phyloP scores from a whole-genome alignment of 805 yeast species.

The Saccharomycopsis capsularis region DNA sequence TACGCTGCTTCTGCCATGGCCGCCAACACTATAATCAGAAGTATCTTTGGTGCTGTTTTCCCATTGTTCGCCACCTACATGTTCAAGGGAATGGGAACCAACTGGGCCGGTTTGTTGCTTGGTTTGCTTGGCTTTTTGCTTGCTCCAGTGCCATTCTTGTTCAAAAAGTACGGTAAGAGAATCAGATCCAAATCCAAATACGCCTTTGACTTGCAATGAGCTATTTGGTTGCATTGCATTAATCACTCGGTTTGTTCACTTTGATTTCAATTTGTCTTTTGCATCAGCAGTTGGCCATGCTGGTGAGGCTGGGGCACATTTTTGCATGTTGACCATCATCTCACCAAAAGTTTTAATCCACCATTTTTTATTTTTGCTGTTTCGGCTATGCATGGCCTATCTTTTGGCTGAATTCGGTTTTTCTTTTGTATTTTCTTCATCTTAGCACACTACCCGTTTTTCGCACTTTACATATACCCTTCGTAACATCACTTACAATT shows the following conservation, averaged over 20 bases:
- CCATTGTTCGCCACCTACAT: constrained; percentile 67
- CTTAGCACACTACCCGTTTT: too few species aligned
- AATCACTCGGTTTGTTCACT: neutral
- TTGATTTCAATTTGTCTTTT: neutral
- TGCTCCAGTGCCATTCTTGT: constrained; percentile 63
- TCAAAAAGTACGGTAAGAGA: constrained; percentile 49
- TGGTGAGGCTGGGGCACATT: too few species aligned
- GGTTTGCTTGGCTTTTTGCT: constrained; percentile 53
- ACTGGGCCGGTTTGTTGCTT: constrained; percentile 73
- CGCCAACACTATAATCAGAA: constrained; percentile 64
- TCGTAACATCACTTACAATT: too few species aligned
- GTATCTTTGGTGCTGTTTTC: constrained; percentile 61
- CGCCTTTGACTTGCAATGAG: constrained; percentile 36
- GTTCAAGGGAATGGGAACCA: constrained; percentile 60
- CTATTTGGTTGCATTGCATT: too few species aligned
- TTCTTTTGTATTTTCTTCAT: too few species aligned
- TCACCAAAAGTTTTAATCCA: too few species aligned
- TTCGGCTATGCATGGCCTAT: too few species aligned
- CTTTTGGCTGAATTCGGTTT: too few species aligned
- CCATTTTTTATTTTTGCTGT: too few species aligned
- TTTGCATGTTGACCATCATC: too few species aligned
- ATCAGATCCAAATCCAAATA: constrained; percentile 53
- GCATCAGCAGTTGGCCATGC: too few species aligned
- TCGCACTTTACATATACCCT: too few species aligned
- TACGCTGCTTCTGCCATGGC: constrained; percentile 78